Evolutionary conservation across 495 filamentous ascomycete genomes (phyloP).

Genomic region (Durotheca rogersii): DNA sequence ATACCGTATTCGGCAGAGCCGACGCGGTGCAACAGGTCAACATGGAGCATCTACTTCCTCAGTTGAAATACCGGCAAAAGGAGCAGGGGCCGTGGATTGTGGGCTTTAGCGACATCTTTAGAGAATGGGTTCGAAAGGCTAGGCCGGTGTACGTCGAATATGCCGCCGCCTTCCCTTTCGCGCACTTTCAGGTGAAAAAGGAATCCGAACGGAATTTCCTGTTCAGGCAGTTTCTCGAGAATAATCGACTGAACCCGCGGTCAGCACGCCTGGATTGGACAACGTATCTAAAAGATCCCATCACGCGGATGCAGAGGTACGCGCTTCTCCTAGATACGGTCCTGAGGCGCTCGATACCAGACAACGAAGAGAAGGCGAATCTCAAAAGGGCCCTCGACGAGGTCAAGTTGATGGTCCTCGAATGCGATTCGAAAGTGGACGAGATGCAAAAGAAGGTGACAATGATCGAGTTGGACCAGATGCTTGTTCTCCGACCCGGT

Average conservation of each 20-base stretch:
- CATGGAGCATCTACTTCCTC: slow-evolving; percentile 89
- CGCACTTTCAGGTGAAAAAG: slow-evolving; percentile 77
- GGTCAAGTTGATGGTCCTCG: slow-evolving; percentile 84
- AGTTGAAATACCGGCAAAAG: slow-evolving; percentile 95
- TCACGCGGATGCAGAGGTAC: slow-evolving; percentile 90
- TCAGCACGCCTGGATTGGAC: slow-evolving; percentile 89
- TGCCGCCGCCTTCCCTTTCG: slow-evolving; percentile 81
- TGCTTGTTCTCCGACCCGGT: slow-evolving; percentile 78
- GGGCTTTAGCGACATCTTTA: slow-evolving; percentile 95
- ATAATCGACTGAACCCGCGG: slow-evolving; percentile 73
- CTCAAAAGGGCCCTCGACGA: slow-evolving; percentile 88
- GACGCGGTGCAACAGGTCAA: slow-evolving; percentile 89
- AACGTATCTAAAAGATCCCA: slow-evolving; percentile 89
- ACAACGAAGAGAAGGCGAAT: slow-evolving; percentile 89
- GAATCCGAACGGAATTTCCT: slow-evolving; percentile 82
- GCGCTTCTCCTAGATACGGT: slow-evolving; percentile 80
- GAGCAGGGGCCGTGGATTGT: slow-evolving; percentile 94
- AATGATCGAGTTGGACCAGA: slow-evolving; percentile 77
- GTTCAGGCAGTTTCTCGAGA: slow-evolving; percentile 83
- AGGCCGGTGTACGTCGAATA: slow-evolving; percentile 88
- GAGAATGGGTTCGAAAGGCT: slow-evolving; percentile 98
- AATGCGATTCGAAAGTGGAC: slow-evolving; percentile 92
- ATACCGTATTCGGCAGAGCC: slow-evolving; percentile 85
- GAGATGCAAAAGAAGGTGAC: slow-evolving; percentile 93
- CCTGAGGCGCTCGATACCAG: slow-evolving; percentile 75